Base-by-base conservation (phyloP, 2,329 filamentous ascomycete genomes). In the Fusarium sp. region DNA sequence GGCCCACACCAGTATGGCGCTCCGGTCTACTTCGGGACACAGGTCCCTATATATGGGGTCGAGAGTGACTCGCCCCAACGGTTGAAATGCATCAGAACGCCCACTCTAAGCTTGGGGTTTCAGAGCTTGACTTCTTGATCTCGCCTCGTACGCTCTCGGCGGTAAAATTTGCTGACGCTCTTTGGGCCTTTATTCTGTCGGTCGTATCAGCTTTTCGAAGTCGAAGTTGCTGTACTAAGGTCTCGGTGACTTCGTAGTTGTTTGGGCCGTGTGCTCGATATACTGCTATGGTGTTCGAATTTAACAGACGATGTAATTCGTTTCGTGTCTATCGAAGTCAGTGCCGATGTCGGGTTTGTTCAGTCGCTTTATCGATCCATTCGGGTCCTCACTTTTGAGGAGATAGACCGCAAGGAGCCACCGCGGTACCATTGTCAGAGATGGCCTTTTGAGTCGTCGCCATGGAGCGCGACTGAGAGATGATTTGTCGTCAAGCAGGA, bases 131-230 rank as follows among this genome's bases (percentile, higher is more conserved):
- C 31, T 37, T 16, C 16, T 37, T 37, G 31, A 37, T 37, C 16
- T 37, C 31, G 16, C 18, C 31, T 37, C 31, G 16, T 18, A 37
- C 31, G 31, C 31, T 37, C 31, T 37, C 31, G 81, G 81, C 4
- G 80, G 79, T 3, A 76, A 78, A 34, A 81, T 77, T 4, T 80
- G 80, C 0, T 68, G 80, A 9, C 81, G 83, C 49, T 81, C 81
- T 0, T 81, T 79, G n/a, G 78, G 76, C 28, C 78, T 78, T 2
- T 82, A 81, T 60, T 79, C 81, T 1, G 74, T 81, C 7, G 82
- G 82, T 3, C 79, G 80, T 30, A 74, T 83, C 7, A 83, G 79
- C 70, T 83, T 81, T 60, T 81, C 0, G 81, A 81, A 0, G 81
- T 83, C 30, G 79, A 81, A 31, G 77, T 79, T 4, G 79, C 83